Evolutionary conservation across 73 alveolate species (phyloP).

Genomic region (Tetrahymena elliotti): DNA sequence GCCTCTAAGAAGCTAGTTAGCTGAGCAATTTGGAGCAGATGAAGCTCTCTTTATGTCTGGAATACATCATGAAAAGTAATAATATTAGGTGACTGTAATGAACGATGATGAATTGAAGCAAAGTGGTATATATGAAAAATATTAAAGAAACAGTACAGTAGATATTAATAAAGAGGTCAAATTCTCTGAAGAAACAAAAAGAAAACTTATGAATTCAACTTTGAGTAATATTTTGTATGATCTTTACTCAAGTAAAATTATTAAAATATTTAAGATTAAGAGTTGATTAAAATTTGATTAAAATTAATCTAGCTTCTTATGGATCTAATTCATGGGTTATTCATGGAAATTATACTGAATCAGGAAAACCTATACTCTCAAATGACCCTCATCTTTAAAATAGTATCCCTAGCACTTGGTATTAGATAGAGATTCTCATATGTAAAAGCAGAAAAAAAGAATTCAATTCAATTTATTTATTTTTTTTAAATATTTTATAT

Average conservation of each 20-base stretch:
- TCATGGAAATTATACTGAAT: slow-evolving; percentile 78
- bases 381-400: slow-evolving; percentile 91
- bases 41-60: not conserved
- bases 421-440: slow-evolving; percentile 48
- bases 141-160: not conserved
- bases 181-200: not conserved
- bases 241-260: not conserved
- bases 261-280: too few species aligned
- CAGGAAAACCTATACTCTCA: slow-evolving; percentile 84
- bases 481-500: not conserved
- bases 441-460: not conserved
- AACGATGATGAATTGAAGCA: not conserved
- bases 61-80: slow-evolving; percentile 20
- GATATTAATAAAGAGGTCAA: not conserved
- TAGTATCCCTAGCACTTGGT: slow-evolving; percentile 76
- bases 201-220: not conserved
- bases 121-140: not conserved
- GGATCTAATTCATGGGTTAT: slow-evolving; percentile 83
- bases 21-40: slow-evolving; percentile 30
- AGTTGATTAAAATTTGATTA: too few species aligned
- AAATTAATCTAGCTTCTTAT: not conserved
- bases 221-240: not conserved
- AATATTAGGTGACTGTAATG: not conserved
- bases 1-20: slow-evolving; percentile 36
- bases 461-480: too few species aligned